Evolutionary conservation across 2,329 filamentous ascomycete genomes (phyloP).

Genomic region (Pleoardoris graminearum): DNA sequence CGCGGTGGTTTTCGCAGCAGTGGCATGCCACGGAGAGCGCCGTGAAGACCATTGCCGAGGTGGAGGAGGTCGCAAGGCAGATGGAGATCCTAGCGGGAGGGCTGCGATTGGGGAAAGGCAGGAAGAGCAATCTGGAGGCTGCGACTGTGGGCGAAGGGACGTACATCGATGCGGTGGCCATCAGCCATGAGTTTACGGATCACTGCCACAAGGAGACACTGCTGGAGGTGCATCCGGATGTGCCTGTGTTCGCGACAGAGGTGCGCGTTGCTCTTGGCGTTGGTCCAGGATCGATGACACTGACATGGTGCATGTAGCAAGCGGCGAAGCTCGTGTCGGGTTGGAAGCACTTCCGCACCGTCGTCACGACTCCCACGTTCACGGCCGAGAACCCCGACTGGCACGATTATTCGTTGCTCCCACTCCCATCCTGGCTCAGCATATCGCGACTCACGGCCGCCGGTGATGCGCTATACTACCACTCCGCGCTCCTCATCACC

Average conservation of each 20-base stretch:
- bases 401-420: constrained; percentile 49
- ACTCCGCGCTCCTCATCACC: constrained; percentile 59
- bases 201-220: constrained; percentile 68
- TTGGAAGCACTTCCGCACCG: constrained; percentile 63
- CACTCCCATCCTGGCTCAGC: constrained; percentile 64
- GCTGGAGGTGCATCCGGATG: constrained; percentile 55
- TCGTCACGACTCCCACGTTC: constrained; percentile 57
- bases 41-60: constrained; percentile 58
- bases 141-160: constrained; percentile 26
- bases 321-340: constrained; percentile 60
- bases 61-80: constrained; percentile 57
- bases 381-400: constrained; percentile 47
- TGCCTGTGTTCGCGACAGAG: constrained; percentile 63
- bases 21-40: constrained; percentile 62
- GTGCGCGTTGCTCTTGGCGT: constrained; percentile 21
- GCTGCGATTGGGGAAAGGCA: constrained; percentile 24
- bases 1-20: constrained; percentile 67
- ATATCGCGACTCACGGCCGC: constrained; percentile 60
- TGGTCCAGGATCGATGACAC: not conserved
- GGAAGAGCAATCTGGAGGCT: constrained; percentile 14
- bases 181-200: constrained; percentile 70
- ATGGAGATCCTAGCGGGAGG: constrained; percentile 52
- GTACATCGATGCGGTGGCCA: constrained; percentile 61
- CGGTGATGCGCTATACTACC: constrained; percentile 62
- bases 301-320: constrained; percentile 41